Evolutionary conservation across 208 protist genomes (phyloP).

Genomic region (Phytomonas sp.): DNA sequence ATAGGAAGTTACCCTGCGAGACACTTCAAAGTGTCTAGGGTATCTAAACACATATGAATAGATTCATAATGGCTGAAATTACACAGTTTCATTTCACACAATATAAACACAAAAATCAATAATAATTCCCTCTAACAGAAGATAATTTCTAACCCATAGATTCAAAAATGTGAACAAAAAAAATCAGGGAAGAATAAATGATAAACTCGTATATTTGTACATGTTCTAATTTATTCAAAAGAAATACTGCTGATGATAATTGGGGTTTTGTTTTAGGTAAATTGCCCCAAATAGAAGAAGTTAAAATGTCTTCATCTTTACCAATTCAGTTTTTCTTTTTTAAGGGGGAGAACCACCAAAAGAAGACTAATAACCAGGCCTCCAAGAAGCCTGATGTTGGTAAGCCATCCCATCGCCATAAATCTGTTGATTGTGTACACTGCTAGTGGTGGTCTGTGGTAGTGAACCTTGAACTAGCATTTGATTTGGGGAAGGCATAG

Average conservation of each 20-base stretch:
- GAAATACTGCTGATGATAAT: background rate
- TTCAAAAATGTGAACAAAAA: background rate
- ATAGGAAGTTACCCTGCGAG: background rate
- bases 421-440: background rate
- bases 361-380: conserved; percentile 2
- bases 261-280: background rate
- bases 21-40: background rate
- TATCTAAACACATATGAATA: conserved; percentile 11
- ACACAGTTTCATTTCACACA: background rate
- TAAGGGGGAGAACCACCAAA: conserved; percentile 22
- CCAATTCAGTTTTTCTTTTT: conserved; percentile 21
- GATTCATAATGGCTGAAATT: background rate
- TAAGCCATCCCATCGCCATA: background rate
- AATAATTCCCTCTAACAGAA: background rate
- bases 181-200: background rate
- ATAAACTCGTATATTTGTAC: conserved; percentile 17
- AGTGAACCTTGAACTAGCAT: background rate
- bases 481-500: background rate
- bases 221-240: conserved; percentile 11
- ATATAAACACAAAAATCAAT: conserved; percentile 8
- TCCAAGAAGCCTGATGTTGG: background rate
- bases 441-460: background rate
- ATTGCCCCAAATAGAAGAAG: background rate
- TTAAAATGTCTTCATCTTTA: background rate
- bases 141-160: background rate